Evolutionary conservation across 768 basidiomycete genomes (phyloP).

Genomic region (Gelatoporia subvermispora): DNA sequence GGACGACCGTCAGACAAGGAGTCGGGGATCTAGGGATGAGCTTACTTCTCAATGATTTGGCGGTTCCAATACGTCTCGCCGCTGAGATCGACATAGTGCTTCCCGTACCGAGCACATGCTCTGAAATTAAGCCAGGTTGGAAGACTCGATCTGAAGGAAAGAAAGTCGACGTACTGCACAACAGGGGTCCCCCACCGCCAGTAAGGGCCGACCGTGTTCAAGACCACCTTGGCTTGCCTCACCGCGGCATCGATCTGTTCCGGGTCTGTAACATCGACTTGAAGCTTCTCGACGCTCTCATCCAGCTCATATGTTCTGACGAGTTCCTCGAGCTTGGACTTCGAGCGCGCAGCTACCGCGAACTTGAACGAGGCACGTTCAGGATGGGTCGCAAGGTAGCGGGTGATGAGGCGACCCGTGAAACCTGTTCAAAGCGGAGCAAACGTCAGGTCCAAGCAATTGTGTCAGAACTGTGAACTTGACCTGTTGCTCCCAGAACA

Average conservation of each 20-base stretch:
- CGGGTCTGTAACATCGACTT: constrained; percentile 55
- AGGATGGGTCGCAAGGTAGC: constrained; percentile 64
- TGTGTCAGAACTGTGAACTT: not conserved
- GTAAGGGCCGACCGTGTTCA: constrained; percentile 76
- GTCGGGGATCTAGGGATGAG: constrained; percentile 9
- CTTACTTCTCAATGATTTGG: constrained; percentile 56
- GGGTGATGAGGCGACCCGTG: constrained; percentile 63
- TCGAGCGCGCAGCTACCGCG: constrained; percentile 65
- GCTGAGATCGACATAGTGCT: constrained; percentile 84
- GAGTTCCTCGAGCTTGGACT: constrained; percentile 51
- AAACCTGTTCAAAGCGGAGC: constrained; percentile 37
- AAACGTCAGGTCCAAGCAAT: not conserved
- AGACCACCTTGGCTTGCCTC: constrained; percentile 56
- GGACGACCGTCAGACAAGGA: not conserved
- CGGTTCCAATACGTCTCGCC: constrained; percentile 68
- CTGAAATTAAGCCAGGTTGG: constrained; percentile 29
- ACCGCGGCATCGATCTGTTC: constrained; percentile 55
- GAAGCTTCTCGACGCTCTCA: constrained; percentile 37
- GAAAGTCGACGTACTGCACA: constrained; percentile 44
- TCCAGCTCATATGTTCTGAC: constrained; percentile 42
- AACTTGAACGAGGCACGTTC: constrained; percentile 58
- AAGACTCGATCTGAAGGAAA: not conserved
- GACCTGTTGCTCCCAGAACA: constrained; percentile 65
- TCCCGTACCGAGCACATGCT: constrained; percentile 67
- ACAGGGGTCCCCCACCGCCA: constrained; percentile 70